These are phyloP conservation scores for grape (Vitis vinifera) DNA, from an alignment of 164 flowering plant genomes.

Conservation along the genomic window DNA sequence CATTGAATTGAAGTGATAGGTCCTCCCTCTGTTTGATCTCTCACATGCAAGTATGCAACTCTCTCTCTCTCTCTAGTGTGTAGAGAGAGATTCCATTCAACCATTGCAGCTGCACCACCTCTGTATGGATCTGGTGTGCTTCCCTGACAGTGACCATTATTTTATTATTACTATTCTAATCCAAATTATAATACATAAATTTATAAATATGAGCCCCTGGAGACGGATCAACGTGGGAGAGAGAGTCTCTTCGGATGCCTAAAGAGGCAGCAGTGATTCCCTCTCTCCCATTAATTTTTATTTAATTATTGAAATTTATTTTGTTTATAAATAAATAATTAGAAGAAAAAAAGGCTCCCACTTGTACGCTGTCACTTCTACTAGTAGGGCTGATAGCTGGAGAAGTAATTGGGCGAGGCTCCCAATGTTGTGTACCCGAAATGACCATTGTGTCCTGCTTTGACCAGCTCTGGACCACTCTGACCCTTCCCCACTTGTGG, in stretches of 20 bases:
- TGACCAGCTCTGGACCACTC: slow-evolving; percentile 33
- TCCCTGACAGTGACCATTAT: slow-evolving; percentile 19
- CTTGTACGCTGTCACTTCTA: slow-evolving; percentile 1
- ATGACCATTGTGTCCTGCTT: slow-evolving; percentile 23
- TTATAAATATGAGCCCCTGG: background rate
- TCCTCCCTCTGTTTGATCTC: background rate
- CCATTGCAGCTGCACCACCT: slow-evolving; percentile 17
- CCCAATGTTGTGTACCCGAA: background rate
- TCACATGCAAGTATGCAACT: background rate
- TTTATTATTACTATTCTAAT: background rate
- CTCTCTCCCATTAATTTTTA: background rate
- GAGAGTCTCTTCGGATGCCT: slow-evolving; percentile 11
- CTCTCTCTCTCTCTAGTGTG: background rate
- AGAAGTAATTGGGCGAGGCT: slow-evolving; percentile 14
- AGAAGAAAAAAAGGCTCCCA: background rate
- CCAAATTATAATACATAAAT: background rate
- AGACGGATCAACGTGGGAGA: slow-evolving; percentile 24
- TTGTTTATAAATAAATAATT: too few species aligned
- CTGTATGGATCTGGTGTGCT: slow-evolving; percentile 28
- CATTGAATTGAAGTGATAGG: slow-evolving; percentile 15
- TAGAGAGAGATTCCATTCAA: slow-evolving; percentile 31
- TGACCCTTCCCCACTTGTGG: slow-evolving; percentile 10
- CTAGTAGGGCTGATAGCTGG: slow-evolving; percentile 8
- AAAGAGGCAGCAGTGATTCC: slow-evolving; percentile 2
- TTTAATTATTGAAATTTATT: background rate